Conservation (phyloP, 2,329 filamentous ascomycete species). For the Cladobotryum protrusum region DNA sequence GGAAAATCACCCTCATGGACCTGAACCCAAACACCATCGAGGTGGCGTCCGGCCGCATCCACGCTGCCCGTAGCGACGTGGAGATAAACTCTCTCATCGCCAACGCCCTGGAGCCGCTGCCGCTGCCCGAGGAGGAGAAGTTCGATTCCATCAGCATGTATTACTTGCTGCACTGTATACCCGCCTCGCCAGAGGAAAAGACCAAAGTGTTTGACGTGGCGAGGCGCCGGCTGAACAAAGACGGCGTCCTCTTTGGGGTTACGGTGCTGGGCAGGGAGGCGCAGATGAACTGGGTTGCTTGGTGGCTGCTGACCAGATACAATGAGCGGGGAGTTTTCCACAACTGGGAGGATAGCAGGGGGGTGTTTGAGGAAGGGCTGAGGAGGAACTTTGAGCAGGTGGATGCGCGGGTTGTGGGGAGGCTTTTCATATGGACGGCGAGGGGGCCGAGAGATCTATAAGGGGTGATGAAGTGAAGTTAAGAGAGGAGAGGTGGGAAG, state of each 20-base stretch:
- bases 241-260: constrained; percentile 20
- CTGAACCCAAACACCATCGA: constrained; percentile 28
- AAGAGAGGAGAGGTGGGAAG: too few species aligned
- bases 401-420: constrained; percentile 32
- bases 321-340: constrained; percentile 32
- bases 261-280: constrained; percentile 18
- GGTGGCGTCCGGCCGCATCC: constrained; percentile 4
- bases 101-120: constrained; percentile 30
- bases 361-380: constrained; percentile 28
- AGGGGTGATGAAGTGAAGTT: constrained; percentile 1
- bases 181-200: constrained; percentile 17
- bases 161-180: constrained; percentile 22
- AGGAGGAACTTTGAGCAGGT: constrained; percentile 32
- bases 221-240: constrained; percentile 12
- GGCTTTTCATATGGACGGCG: constrained; percentile 33
- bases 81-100: constrained; percentile 26
- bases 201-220: constrained; percentile 12
- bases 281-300: constrained; percentile 14
- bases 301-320: constrained; percentile 23
- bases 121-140: constrained; percentile 13
- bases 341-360: constrained; percentile 32
- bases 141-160: constrained; percentile 34
- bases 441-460: constrained; percentile 18
- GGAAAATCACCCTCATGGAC: constrained; percentile 31
- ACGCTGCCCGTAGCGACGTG: constrained; percentile 12